Evolutionary conservation across 495 filamentous ascomycete species (phyloP).

Genomic region (Penicillium paradoxum): DNA sequence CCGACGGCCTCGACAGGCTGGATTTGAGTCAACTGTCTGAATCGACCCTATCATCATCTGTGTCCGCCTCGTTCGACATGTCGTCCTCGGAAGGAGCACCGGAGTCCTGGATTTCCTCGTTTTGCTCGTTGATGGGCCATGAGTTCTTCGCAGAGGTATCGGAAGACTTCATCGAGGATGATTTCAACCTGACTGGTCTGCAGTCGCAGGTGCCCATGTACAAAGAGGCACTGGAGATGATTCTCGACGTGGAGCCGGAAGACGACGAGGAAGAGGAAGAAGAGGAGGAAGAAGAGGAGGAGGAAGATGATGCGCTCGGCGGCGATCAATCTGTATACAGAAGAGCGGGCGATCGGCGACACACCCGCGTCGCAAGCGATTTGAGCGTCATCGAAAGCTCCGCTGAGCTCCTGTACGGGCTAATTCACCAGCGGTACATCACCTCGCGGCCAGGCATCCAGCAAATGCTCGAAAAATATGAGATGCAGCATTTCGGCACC

Average conservation of each 20-base stretch:
- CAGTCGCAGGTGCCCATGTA: slow-evolving; percentile 97
- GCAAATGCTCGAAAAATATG: slow-evolving; percentile 99
- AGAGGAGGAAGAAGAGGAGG: slow-evolving; percentile 71
- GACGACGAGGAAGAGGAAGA: slow-evolving; percentile 80
- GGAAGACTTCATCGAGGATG: slow-evolving; percentile 99
- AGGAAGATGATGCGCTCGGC: slow-evolving; percentile 69
- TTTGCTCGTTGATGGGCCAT: slow-evolving; percentile 90
- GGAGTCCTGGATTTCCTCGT: slow-evolving; percentile 96
- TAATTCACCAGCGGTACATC: slow-evolving; percentile 98
- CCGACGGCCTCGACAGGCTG: slow-evolving; percentile 49
- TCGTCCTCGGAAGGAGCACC: slow-evolving; percentile 74
- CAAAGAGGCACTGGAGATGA: slow-evolving; percentile 96
- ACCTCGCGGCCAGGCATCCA: slow-evolving; percentile 96
- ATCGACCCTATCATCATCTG: slow-evolving; percentile 45
- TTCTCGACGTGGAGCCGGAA: slow-evolving; percentile 94
- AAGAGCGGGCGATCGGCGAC: slow-evolving; percentile 62
- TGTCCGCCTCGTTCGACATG: slow-evolving; percentile 50
- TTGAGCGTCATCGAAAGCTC: slow-evolving; percentile 93
- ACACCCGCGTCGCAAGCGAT: slow-evolving; percentile 84
- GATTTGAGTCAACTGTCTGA: slow-evolving; percentile 48
- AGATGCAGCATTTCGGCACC: slow-evolving; percentile 87
- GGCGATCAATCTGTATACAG: slow-evolving; percentile 61
- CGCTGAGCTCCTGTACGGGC: slow-evolving; percentile 92
- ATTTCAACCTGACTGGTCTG: slow-evolving; percentile 96
- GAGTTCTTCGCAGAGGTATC: slow-evolving; percentile 99